Base-by-base conservation (phyloP, 2,329 filamentous ascomycete genomes). In the Phyllosticta citribraziliensis region DNA sequence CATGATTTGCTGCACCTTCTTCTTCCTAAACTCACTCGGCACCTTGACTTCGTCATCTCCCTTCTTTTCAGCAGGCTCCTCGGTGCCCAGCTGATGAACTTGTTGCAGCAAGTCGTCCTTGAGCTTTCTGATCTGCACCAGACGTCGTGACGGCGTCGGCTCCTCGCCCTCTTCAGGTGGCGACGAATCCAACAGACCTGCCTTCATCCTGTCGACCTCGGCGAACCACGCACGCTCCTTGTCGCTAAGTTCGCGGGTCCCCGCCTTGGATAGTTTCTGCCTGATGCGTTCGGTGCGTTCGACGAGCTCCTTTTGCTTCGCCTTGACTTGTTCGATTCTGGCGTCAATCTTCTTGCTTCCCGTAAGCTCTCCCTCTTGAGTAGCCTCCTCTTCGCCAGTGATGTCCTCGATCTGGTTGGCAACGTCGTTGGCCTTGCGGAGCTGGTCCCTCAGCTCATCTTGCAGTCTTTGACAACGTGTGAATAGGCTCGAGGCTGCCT, bases 401-500 rank as follows among this genome's bases (percentile, higher is more conserved):
- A 90, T 83, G 51, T 78, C 78, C 65, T 91, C 87, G 30, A 91
- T 84, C 66, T 84, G 83, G 50, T 79, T 76, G 69, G 84, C 84
- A 51, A 89, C 80, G 67, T 88, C 83, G 59, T 84, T 83, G 27
- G 84, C 85, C 66, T 86, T 84, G 63, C 75, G 76, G 24, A 91
- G 81, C 69, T 92, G 88, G 64, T 85, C 82, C 64, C 78, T 79
- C 52, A 91, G 79, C 68, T 91, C 88, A 19, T 79, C 76, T 67
- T 87, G 85, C 25, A 92, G 78, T 54, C 84, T 79, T 66, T 88
- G 82, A 64, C 88, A 89, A 60, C 85, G 81, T 25, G 85, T 79
- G 74, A 91, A 92, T 5, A 92, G 77, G 67, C 91, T 87, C 1
- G 88, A 83, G 0, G 87, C 88, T 1, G 87, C 88, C 52, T 82